A percentile compares a stretch with the other conserved stretches of the same genome.
phyloP scores from a whole-genome alignment of 345 rosid genomes.

The Fremontodendron californicum region DNA sequence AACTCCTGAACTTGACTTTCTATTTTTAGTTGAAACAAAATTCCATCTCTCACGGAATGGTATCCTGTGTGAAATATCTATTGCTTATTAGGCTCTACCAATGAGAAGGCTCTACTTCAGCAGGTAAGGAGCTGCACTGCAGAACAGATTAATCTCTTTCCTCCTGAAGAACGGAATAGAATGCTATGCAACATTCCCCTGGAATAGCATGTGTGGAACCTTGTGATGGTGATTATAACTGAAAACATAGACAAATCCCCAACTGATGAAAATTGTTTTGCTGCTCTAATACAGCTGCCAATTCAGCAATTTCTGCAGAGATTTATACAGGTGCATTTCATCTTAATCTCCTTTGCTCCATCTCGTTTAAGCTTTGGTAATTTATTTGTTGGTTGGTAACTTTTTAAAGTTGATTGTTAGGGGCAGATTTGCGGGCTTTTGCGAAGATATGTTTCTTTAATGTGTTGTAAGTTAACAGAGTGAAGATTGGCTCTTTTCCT shows the following conservation, averaged over 20 bases:
- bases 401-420: neutral
- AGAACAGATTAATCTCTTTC: slow-evolving; percentile 68
- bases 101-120: slow-evolving; percentile 77
- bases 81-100: slow-evolving; percentile 9
- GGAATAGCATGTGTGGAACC: neutral
- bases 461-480: neutral
- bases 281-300: neutral
- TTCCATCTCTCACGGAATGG: neutral
- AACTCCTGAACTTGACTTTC: neutral
- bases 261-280: neutral
- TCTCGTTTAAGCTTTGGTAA: neutral
- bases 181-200: slow-evolving; percentile 32
- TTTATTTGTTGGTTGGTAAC: neutral
- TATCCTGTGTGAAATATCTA: neutral
- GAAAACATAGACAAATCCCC: neutral
- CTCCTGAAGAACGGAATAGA: slow-evolving; percentile 75
- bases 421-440: neutral
- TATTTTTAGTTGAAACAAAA: neutral
- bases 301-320: neutral
- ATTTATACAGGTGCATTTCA: neutral
- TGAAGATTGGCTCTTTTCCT: neutral
- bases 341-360: neutral
- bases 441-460: neutral
- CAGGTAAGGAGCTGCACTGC: slow-evolving; percentile 90
- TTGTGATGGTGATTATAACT: neutral